Base-by-base conservation (phyloP, 805 yeast genomes). In the Teunomyces cretensis region DNA sequence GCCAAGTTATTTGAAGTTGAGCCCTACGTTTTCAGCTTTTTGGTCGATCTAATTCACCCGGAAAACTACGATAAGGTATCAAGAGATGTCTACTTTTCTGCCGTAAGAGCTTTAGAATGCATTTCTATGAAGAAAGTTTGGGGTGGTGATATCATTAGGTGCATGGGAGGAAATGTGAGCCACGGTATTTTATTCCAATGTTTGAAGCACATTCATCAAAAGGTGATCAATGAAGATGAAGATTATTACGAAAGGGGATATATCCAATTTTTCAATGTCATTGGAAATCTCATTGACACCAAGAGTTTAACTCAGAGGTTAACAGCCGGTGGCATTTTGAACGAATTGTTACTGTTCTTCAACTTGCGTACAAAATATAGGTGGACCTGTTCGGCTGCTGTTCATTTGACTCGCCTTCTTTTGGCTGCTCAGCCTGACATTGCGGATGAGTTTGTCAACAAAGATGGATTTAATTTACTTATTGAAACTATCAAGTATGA, bases 101-200 rank as follows among this genome's bases (percentile, higher is more conserved):
- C 92, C 1, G 61, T 83, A 41, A 79, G 81, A 48, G 78, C 91
- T 0, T 70, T 91, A 42, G 86, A 86, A 49, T 79, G 83, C 49
- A 79, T 88, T 27, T 77, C 96, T 1, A 69, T 77, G 15, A 82
- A 81, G 55, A 80, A 81, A 39, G 75, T 76, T 3, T 85, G 90
- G 79, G 84, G 91, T 13, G 74, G 84, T 41, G 97, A 90, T 52
- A 74, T 91, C 16, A 73, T 90, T 43, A 75, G 89, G 46, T 82
- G 87, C 9, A 62, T 90, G 51, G 88, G 94, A 15, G 97, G 94
- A 8, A 88, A 88, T 60, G 89, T 91, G 32, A 81, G 83, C 48
- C 96, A 91, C 63, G 97, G 97, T 1, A 66, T 82, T 9, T 58
- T 91, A 32, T 87, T 86, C 67, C 90, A 87, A 56, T 77, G 84